Base-by-base conservation (phyloP, 805 yeast species). In the Kazachstania viticola region DNA sequence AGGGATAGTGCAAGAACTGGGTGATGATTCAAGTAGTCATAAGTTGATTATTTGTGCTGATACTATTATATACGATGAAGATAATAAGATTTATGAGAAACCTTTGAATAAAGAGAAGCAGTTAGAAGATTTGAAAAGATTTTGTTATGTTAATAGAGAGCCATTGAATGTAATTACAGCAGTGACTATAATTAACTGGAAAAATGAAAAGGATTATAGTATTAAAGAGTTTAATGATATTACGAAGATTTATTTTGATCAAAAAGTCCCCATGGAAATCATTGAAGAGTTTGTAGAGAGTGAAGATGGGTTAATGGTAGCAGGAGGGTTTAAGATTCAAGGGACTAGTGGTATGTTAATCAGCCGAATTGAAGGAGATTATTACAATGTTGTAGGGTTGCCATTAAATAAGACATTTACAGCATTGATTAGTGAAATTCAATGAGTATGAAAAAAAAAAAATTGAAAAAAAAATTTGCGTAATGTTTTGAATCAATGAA, bases 281-380 rank as follows among this genome's bases (percentile, higher is more conserved):
- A 46, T 88, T 4, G 48, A 67, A 17, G 60, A 64, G 12, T 88
- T 88, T 52, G 78, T 80, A 9, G 65, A 65, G 3, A 59, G 75
- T 2, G 77, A 68, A 15, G 96, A 88, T 51, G 97, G 91, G 1
- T 34, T 64, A 6, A 67, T 68, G 29, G 96, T 82, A 1, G 95
- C 97, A 2, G 98, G 96, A 5, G 98, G 98, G 1, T 87, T 82
- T 59, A 75, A 75, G 44, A 75, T 79, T 37, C 97, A 88, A 56
- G 81, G 77, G 0, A 50, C 53, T 8, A 91, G 93, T 2, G 74
- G 79, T 1, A 48, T 76, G 23, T 57, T 88, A 40, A 71, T 91
- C 41, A 55, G 63, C 14, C 56, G 58, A 12, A 67, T 85, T 9
- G 64, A 65, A 1, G 98, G 98, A 0, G 97, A 88, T 51, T 82